Percentiles rank a stretch among this genome's conserved stretches.
Conservation (phyloP, 192 early-diverging fungal genomes). For the Diversispora eburnea region DNA sequence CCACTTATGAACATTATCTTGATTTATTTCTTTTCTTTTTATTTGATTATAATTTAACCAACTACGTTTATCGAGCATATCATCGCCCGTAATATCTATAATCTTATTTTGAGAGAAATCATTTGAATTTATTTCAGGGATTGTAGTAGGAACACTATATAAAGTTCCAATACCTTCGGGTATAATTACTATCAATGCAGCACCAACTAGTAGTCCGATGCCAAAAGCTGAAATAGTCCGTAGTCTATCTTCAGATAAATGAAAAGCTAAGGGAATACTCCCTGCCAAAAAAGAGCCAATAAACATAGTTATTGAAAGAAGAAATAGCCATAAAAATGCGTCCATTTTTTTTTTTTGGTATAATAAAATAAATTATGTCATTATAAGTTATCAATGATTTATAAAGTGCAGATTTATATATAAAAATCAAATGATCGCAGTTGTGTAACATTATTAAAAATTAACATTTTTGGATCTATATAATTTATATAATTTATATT, state of each 20-base stretch:
- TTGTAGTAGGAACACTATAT: slow-evolving; percentile 36
- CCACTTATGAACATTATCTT: not conserved
- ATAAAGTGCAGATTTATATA: too few relatives aligned
- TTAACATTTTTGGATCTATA: too few relatives aligned
- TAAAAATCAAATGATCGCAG: too few relatives aligned
- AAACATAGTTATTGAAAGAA: slow-evolving; percentile 75
- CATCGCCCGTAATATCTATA: slow-evolving; percentile 6
- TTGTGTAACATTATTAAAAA: too few relatives aligned
- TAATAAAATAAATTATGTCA: too few relatives aligned
- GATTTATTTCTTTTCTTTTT: not conserved
- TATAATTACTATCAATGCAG: slow-evolving; percentile 87
- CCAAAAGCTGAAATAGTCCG: slow-evolving; percentile 77
- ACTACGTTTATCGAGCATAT: slow-evolving; percentile 17
- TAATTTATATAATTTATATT: too few relatives aligned
- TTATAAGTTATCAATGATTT: too few relatives aligned
- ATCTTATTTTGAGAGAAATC: not conserved
- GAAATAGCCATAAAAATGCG: slow-evolving; percentile 56
- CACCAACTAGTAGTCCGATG: slow-evolving; percentile 88
- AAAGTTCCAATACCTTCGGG: slow-evolving; percentile 95
- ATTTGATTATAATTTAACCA: not conserved
- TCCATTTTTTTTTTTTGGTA: slow-evolving; percentile 35
- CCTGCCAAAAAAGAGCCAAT: slow-evolving; percentile 84
- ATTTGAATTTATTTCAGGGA: not conserved
- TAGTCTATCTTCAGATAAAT: slow-evolving; percentile 70
- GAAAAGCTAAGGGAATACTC: slow-evolving; percentile 76